Percentiles rank a stretch among this genome's conserved stretches.
phyloP scores from a whole-genome alignment of 371 early-diverging fungal species.

The Polyrhizophydium stewartii region DNA sequence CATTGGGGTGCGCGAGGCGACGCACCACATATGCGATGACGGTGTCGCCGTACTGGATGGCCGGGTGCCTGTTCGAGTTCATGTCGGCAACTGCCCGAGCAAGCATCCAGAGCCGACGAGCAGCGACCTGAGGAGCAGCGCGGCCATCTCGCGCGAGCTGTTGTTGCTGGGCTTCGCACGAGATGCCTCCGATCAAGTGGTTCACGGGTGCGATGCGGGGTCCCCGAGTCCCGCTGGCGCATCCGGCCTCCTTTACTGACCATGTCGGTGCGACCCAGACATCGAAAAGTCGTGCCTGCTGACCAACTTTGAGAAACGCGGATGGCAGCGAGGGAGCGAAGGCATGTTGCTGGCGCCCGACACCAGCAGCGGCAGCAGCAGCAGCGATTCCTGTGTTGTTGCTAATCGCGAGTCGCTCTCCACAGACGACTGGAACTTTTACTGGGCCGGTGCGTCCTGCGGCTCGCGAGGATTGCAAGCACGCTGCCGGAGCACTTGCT shows the following conservation, averaged over 20 bases:
- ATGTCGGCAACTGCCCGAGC: too few relatives aligned
- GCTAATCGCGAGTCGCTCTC: not conserved
- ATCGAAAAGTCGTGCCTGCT: constrained; percentile 41
- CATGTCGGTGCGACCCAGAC: too few relatives aligned
- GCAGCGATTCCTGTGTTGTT: not conserved
- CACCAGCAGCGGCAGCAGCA: too few relatives aligned
- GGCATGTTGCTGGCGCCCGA: constrained; percentile 15
- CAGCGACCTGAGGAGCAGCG: too few relatives aligned
- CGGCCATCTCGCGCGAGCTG: not conserved
- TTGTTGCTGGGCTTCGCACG: too few relatives aligned
- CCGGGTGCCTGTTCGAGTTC: too few relatives aligned
- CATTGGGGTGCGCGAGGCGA: not conserved
- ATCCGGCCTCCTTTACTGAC: too few relatives aligned
- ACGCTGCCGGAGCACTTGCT: not conserved
- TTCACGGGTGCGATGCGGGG: too few relatives aligned
- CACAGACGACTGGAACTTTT: constrained; percentile 50
- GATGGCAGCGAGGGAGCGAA: constrained; percentile 41
- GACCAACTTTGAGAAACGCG: constrained; percentile 45
- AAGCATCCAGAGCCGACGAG: too few relatives aligned
- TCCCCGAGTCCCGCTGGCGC: too few relatives aligned
- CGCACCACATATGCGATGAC: constrained; percentile 59
- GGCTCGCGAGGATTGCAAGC: not conserved
- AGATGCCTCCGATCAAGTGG: too few relatives aligned
- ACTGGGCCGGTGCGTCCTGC: constrained; percentile 32
- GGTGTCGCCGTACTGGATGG: constrained; percentile 58